Conservation (phyloP, 768 basidiomycete genomes). For the Terana coerulea region DNA sequence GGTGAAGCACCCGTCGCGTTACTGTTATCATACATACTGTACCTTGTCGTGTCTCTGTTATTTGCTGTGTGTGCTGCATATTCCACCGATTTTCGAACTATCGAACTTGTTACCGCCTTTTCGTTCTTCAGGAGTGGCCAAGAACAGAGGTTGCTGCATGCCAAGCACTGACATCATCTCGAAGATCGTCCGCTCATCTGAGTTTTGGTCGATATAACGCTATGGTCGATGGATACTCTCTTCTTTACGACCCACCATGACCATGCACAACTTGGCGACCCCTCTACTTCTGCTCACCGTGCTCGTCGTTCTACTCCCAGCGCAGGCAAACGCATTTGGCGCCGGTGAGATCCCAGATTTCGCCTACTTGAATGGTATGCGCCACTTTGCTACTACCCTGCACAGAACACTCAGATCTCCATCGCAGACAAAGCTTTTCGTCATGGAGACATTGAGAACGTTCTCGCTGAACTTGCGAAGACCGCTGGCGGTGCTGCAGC, state of each 20-base stretch:
- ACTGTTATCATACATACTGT: background rate
- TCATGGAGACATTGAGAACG: slow-evolving; percentile 74
- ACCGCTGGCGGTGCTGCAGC: slow-evolving; percentile 43
- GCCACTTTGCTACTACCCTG: background rate
- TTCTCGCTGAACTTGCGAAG: slow-evolving; percentile 58
- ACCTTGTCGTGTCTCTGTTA: background rate
- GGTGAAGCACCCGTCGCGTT: slow-evolving; percentile 30
- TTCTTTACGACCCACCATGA: slow-evolving; percentile 16
- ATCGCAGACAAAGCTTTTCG: slow-evolving; percentile 62
- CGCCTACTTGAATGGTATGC: slow-evolving; percentile 57
- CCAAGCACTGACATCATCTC: slow-evolving; percentile 13
- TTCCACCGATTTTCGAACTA: background rate
- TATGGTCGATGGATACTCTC: background rate
- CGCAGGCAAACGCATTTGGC: slow-evolving; percentile 48
- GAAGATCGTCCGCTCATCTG: too few species aligned
- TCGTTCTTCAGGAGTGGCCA: background rate
- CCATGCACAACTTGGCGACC: slow-evolving; percentile 18
- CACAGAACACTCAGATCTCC: slow-evolving; percentile 2
- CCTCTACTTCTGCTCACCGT: slow-evolving; percentile 20
- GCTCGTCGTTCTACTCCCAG: slow-evolving; percentile 37
- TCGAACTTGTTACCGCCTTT: background rate
- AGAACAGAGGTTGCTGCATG: background rate
- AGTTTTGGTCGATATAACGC: background rate
- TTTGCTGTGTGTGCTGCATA: background rate
- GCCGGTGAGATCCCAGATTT: slow-evolving; percentile 73